These are phyloP conservation scores for Nakaseomyces kungkrabaensis DNA, from an alignment of 1,139 yeast species.

Conservation along the genomic window DNA sequence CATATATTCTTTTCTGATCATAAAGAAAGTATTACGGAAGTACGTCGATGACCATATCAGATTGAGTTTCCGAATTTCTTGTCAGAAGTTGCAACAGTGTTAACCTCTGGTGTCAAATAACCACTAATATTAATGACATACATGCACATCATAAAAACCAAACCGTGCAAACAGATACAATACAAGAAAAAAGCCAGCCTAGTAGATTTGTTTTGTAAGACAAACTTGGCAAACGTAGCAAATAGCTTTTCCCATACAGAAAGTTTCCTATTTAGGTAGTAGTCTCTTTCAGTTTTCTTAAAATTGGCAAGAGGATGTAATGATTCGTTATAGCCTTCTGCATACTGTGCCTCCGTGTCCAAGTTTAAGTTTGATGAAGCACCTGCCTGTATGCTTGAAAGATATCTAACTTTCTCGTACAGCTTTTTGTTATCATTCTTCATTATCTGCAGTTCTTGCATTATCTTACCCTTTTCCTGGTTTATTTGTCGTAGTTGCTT, in stretches of 20 bases:
- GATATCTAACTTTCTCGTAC: slow-evolving; percentile 71
- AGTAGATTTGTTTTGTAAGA: slow-evolving; percentile 63
- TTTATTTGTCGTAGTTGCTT: slow-evolving; percentile 61
- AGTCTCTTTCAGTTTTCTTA: slow-evolving; percentile 65
- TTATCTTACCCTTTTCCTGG: slow-evolving; percentile 46
- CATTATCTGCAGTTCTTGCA: slow-evolving; percentile 52
- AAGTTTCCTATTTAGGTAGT: slow-evolving; percentile 55
- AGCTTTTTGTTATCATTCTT: slow-evolving; percentile 69
- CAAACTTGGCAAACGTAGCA: slow-evolving; percentile 60
- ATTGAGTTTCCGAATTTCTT: background rate
- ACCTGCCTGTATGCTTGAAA: slow-evolving; percentile 35
- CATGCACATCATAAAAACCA: slow-evolving; percentile 59
- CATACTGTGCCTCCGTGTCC: slow-evolving; percentile 51
- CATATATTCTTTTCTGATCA: too few species aligned
- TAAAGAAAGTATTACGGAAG: background rate
- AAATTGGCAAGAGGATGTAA: slow-evolving; percentile 80
- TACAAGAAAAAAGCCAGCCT: slow-evolving; percentile 66
- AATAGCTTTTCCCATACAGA: slow-evolving; percentile 76
- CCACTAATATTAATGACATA: slow-evolving; percentile 45
- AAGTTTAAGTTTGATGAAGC: slow-evolving; percentile 11
- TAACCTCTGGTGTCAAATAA: slow-evolving; percentile 39
- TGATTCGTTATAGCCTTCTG: slow-evolving; percentile 61
- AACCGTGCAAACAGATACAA: slow-evolving; percentile 63
- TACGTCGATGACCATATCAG: background rate
- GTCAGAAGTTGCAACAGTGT: slow-evolving; percentile 24